phyloP scores from a whole-genome alignment of 1,284 basidiomycete genomes.

The Rhodotorula glutinis region DNA sequence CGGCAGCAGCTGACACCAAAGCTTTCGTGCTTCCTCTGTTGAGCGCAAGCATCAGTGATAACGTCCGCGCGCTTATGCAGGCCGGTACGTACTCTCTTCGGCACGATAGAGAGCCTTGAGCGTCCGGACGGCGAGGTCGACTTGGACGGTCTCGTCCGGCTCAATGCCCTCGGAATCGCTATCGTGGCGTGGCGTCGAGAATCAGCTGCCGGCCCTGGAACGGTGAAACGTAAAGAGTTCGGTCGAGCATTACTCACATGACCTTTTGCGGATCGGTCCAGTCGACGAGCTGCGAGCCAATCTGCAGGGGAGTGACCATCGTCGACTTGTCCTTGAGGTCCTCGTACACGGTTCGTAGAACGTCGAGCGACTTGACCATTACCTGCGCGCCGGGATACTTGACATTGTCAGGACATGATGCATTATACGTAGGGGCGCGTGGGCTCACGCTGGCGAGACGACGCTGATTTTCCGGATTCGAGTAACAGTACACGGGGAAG shows the following conservation, averaged over 20 bases:
- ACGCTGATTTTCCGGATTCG: slow-evolving; percentile 72
- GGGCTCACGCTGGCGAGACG: slow-evolving; percentile 66
- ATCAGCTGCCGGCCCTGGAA: too few species aligned
- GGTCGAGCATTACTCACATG: slow-evolving; percentile 60
- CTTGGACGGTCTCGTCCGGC: slow-evolving; percentile 59
- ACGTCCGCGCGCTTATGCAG: not conserved
- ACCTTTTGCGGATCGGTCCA: slow-evolving; percentile 89
- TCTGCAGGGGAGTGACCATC: slow-evolving; percentile 75
- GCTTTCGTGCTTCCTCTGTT: slow-evolving; percentile 74
- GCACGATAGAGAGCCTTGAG: slow-evolving; percentile 58
- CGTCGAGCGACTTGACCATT: slow-evolving; percentile 69
- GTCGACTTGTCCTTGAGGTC: slow-evolving; percentile 62
- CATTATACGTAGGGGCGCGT: too few species aligned
- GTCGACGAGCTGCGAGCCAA: slow-evolving; percentile 79
- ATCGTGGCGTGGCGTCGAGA: not conserved
- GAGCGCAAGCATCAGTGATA: slow-evolving; percentile 4
- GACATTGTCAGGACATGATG: not conserved
- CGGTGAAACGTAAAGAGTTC: too few species aligned
- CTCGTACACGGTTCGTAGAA: slow-evolving; percentile 65
- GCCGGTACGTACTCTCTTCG: slow-evolving; percentile 50
- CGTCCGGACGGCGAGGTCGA: slow-evolving; percentile 73
- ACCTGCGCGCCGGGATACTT: slow-evolving; percentile 54
- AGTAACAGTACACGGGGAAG: slow-evolving; percentile 90
- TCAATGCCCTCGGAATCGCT: slow-evolving; percentile 48
- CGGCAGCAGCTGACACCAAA: slow-evolving; percentile 70